Evolutionary conservation across 2,329 filamentous ascomycete species (phyloP).

Genomic region (Neocatenulostroma microsporum): DNA sequence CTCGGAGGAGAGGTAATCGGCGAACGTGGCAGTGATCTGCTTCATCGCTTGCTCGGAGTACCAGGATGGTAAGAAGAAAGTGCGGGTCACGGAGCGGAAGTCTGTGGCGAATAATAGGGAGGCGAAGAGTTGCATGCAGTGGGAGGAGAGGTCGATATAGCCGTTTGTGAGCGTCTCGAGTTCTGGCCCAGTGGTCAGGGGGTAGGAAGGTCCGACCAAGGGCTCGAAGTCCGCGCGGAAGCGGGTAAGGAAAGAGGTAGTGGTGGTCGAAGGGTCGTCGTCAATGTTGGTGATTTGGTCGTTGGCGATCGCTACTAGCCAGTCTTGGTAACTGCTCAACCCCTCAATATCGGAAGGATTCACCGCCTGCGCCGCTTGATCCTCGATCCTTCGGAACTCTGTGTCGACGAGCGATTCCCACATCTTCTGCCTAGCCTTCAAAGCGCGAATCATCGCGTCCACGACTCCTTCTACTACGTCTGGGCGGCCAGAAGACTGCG

Average conservation of each 20-base stretch:
- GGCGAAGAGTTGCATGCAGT: constrained; percentile 83
- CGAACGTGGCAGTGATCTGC: constrained; percentile 88
- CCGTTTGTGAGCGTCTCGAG: constrained; percentile 71
- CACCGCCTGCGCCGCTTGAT: constrained; percentile 42
- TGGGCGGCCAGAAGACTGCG: constrained; percentile 71
- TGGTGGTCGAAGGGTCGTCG: constrained; percentile 58
- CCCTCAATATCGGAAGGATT: constrained; percentile 61
- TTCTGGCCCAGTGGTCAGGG: constrained; percentile 63
- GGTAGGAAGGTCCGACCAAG: constrained; percentile 71
- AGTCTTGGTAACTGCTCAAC: constrained; percentile 70
- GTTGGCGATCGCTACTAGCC: constrained; percentile 93
- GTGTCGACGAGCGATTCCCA: constrained; percentile 87
- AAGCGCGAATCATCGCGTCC: constrained; percentile 86
- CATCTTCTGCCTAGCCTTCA: constrained; percentile 71
- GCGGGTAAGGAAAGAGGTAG: constrained; percentile 72
- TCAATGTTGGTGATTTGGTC: constrained; percentile 98
- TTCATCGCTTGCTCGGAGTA: constrained; percentile 71
- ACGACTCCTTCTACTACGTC: constrained; percentile 94
- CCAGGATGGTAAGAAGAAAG: constrained; percentile 89
- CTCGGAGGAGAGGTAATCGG: constrained; percentile 67
- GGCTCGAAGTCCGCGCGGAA: constrained; percentile 79
- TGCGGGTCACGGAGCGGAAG: constrained; percentile 71
- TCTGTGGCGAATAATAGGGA: constrained; percentile 83
- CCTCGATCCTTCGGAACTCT: constrained; percentile 68
- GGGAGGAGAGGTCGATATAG: constrained; percentile 90